These are phyloP conservation scores for Geum urbanum DNA, from an alignment of 306 rosid species.

Conservation along the genomic window DNA sequence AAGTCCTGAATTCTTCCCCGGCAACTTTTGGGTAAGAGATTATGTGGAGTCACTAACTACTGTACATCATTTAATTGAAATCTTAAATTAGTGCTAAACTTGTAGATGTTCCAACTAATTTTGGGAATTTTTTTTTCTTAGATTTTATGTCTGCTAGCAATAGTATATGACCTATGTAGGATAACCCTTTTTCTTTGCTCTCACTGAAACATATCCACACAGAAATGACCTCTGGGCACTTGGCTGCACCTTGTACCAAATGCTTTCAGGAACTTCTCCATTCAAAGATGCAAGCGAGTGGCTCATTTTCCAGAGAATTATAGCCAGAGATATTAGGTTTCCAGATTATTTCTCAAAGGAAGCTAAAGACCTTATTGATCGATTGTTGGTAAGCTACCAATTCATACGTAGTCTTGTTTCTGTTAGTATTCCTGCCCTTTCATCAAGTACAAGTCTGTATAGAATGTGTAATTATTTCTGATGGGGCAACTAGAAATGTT, in stretches of 20 bases:
- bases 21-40: slow-evolving; percentile 87
- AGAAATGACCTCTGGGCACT: slow-evolving; percentile 99
- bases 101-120: neutral
- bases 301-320: slow-evolving; percentile 98
- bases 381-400: slow-evolving; percentile 59
- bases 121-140: neutral
- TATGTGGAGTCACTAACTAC: neutral
- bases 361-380: slow-evolving; percentile 84
- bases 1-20: slow-evolving; percentile 98
- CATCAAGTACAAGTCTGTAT: neutral
- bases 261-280: slow-evolving; percentile 99
- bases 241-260: slow-evolving; percentile 98
- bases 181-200: slow-evolving; percentile 23
- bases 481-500: slow-evolving; percentile 16
- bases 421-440: neutral
- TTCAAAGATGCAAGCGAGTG: slow-evolving; percentile 98
- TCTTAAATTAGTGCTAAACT: slow-evolving; percentile 12
- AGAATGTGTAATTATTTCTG: neutral
- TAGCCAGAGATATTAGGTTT: slow-evolving; percentile 92
- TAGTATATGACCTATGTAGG: slow-evolving; percentile 6
- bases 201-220: slow-evolving; percentile 38
- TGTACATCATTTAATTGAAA: slow-evolving; percentile 4
- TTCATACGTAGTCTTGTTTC: neutral
- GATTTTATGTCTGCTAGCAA: slow-evolving; percentile 1
- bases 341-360: slow-evolving; percentile 82